Evolutionary conservation across 495 filamentous ascomycete species (phyloP).

Genomic region (Astrothelium macrocarpum): DNA sequence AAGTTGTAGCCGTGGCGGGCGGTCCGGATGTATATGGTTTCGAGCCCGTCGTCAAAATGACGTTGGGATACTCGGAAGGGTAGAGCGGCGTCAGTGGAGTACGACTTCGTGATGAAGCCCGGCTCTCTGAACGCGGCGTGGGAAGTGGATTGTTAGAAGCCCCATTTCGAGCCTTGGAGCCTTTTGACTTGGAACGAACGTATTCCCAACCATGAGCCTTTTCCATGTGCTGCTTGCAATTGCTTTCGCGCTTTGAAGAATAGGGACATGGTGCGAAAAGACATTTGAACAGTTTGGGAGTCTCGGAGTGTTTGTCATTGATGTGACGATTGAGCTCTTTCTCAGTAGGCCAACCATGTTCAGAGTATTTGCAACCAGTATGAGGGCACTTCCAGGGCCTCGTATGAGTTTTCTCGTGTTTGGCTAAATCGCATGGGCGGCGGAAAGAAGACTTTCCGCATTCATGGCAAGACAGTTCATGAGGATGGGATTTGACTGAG

Average conservation of each 20-base stretch:
- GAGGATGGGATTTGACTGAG: neutral
- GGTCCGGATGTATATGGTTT: neutral
- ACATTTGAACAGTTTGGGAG: slow-evolving; percentile 70
- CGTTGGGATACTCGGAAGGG: neutral
- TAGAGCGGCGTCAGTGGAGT: neutral
- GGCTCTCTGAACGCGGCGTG: neutral
- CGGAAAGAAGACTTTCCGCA: slow-evolving; percentile 89
- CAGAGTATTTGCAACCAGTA: slow-evolving; percentile 70
- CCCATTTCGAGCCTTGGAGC: slow-evolving; percentile 15
- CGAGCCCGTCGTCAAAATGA: neutral
- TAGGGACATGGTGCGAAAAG: slow-evolving; percentile 80
- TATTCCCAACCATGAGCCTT: slow-evolving; percentile 90
- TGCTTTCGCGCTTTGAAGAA: slow-evolving; percentile 89
- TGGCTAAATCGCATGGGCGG: slow-evolving; percentile 81
- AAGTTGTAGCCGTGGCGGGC: neutral
- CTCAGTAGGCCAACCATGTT: slow-evolving; percentile 88
- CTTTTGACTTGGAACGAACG: slow-evolving; percentile 82
- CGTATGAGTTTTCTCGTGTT: slow-evolving; percentile 95
- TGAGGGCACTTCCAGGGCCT: slow-evolving; percentile 88
- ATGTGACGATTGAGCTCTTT: slow-evolving; percentile 93
- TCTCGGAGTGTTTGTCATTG: slow-evolving; percentile 83
- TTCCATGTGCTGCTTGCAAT: slow-evolving; percentile 99
- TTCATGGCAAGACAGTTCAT: neutral
- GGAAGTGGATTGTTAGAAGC: neutral
- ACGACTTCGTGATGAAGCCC: neutral